Evolutionary conservation across 148 eudicot genomes (phyloP).

Genomic region (Fallopia convolvulus): DNA sequence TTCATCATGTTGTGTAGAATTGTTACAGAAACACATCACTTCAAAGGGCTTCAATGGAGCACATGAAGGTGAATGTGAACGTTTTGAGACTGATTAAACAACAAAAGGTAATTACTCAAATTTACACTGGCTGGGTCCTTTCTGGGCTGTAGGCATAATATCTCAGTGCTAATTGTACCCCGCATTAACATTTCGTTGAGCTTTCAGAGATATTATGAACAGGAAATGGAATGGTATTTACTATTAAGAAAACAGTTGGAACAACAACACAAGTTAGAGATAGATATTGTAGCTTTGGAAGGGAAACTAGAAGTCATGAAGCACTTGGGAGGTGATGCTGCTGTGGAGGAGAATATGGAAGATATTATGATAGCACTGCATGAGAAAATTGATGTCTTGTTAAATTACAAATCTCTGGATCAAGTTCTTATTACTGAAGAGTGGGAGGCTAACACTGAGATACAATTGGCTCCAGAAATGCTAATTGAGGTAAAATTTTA

Average conservation of each 20-base stretch:
- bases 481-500: slow-evolving; percentile 43
- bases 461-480: slow-evolving; percentile 69
- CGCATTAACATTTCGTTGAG: not conserved
- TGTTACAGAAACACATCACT: slow-evolving; percentile 49
- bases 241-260: slow-evolving; percentile 62
- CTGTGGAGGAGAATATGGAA: slow-evolving; percentile 43
- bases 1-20: slow-evolving; percentile 33
- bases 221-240: slow-evolving; percentile 52
- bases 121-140: not conserved
- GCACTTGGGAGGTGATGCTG: slow-evolving; percentile 71
- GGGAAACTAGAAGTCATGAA: slow-evolving; percentile 79
- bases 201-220: slow-evolving; percentile 78
- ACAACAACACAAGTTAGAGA: slow-evolving; percentile 61
- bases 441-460: slow-evolving; percentile 75
- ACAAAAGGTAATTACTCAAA: slow-evolving; percentile 51
- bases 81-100: slow-evolving; percentile 68
- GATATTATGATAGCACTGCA: slow-evolving; percentile 55
- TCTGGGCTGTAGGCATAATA: not conserved
- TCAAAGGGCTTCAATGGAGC: slow-evolving; percentile 79
- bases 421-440: slow-evolving; percentile 46
- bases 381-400: slow-evolving; percentile 42
- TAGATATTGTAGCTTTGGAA: slow-evolving; percentile 73
- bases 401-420: slow-evolving; percentile 39
- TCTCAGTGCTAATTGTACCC: not conserved
- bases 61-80: slow-evolving; percentile 64